Percentiles rank a stretch among this genome's conserved stretches.
Evolutionary conservation across 176 grass and related monocot species (phyloP).

Genomic region (Avena sativa): DNA sequence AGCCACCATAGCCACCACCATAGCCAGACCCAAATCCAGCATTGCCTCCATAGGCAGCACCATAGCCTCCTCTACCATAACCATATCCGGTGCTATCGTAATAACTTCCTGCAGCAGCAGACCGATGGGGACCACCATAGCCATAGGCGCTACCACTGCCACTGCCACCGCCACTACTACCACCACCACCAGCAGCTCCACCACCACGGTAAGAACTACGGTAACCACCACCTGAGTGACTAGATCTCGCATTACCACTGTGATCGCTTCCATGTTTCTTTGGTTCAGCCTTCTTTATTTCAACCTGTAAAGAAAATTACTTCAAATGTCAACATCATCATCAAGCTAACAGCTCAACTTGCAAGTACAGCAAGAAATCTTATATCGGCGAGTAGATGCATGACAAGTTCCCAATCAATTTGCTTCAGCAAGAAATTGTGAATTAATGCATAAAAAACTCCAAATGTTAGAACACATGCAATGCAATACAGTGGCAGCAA

Average conservation of each 20-base stretch:
- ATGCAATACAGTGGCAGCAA: background rate
- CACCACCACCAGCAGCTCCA: slow-evolving; percentile 22
- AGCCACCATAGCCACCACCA: slow-evolving; percentile 70
- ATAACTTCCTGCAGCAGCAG: slow-evolving; percentile 53
- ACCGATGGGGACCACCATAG: slow-evolving; percentile 47
- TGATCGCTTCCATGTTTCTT: slow-evolving; percentile 84
- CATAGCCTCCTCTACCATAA: slow-evolving; percentile 75
- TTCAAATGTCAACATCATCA: slow-evolving; percentile 4
- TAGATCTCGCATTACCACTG: slow-evolving; percentile 61
- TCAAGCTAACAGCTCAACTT: background rate
- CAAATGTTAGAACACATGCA: background rate
- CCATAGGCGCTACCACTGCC: background rate
- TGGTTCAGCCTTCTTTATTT: slow-evolving; percentile 98
- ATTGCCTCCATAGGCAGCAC: slow-evolving; percentile 57
- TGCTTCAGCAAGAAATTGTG: background rate
- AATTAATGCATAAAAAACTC: background rate
- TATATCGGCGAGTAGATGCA: background rate
- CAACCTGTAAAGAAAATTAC: slow-evolving; percentile 66
- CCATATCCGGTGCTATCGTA: slow-evolving; percentile 66
- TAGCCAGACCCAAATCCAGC: slow-evolving; percentile 62
- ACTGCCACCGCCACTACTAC: background rate
- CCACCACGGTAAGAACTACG: slow-evolving; percentile 58
- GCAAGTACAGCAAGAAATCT: background rate
- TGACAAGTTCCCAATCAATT: slow-evolving; percentile 11
- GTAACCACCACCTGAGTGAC: slow-evolving; percentile 50